phyloP scores from a whole-genome alignment of 331 rosid genomes.

The Dryas integrifolia region DNA sequence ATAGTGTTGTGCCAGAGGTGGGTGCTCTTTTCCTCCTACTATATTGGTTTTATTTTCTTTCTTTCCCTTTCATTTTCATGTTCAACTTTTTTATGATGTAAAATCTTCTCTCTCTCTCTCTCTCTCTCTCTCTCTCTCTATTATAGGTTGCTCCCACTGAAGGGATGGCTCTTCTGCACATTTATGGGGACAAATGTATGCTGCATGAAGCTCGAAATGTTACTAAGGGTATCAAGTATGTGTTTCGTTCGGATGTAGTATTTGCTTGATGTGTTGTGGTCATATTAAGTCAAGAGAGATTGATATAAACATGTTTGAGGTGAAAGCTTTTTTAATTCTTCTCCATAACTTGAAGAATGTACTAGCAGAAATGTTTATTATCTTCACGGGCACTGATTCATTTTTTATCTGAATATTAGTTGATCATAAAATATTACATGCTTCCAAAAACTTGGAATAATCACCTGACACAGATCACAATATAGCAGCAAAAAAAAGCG shows the following conservation, averaged over 20 bases:
- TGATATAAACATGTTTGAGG: background rate
- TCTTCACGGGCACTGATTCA: background rate
- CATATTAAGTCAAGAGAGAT: background rate
- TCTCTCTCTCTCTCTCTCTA: background rate
- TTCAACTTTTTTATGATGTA: background rate
- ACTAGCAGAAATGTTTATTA: background rate
- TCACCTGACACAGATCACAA: background rate
- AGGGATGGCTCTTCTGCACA: constrained; percentile 91
- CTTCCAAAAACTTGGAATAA: background rate
- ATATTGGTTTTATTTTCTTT: background rate
- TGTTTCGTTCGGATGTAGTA: constrained; percentile 79
- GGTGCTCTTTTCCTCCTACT: constrained; percentile 2
- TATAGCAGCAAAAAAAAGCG: background rate
- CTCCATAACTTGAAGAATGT: background rate
- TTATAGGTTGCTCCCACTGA: constrained; percentile 73
- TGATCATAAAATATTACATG: background rate
- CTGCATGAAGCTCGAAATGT: constrained; percentile 92
- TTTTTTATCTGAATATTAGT: background rate
- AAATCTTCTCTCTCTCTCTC: background rate
- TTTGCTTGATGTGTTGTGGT: constrained; percentile 49
- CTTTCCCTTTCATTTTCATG: background rate
- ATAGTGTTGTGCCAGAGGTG: constrained; percentile 73
- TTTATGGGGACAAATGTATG: constrained; percentile 87
- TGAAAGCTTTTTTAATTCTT: background rate
- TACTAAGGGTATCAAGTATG: constrained; percentile 70